Percentiles rank a stretch among this genome's conserved stretches.
These are phyloP conservation scores for Neurospora sp. DNA, from an alignment of 495 filamentous ascomycete genomes.

Conservation along the genomic window DNA sequence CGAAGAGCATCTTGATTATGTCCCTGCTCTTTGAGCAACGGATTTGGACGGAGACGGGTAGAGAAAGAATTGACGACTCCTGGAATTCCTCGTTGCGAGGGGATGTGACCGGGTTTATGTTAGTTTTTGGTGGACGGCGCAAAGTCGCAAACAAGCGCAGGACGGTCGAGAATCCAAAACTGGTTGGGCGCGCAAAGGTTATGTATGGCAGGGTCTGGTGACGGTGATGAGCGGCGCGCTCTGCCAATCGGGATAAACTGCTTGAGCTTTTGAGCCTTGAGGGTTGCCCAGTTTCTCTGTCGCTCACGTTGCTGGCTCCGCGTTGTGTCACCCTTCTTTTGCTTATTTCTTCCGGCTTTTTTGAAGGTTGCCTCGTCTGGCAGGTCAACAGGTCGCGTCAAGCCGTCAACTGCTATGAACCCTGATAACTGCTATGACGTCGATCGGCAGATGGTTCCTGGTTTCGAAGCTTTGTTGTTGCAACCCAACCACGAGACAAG, in stretches of 20 bases:
- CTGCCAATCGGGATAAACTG: not conserved
- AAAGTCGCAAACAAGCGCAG: not conserved
- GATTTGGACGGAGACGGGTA: not conserved
- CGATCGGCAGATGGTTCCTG: not conserved
- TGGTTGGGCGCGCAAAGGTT: not conserved
- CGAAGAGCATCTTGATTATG: slow-evolving; percentile 52
- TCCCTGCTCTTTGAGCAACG: not conserved
- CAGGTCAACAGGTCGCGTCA: not conserved
- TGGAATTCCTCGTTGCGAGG: not conserved
- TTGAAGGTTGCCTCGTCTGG: not conserved
- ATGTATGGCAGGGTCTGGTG: not conserved
- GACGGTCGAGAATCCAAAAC: not conserved
- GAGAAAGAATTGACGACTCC: not conserved
- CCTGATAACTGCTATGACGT: not conserved
- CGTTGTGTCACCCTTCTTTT: not conserved
- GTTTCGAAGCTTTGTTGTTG: not conserved
- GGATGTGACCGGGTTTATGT: not conserved
- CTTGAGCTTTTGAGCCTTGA: not conserved
- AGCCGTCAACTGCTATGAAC: not conserved
- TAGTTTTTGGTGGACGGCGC: not conserved
- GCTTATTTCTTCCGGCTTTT: not conserved
- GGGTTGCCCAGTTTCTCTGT: not conserved
- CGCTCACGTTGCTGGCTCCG: not conserved
- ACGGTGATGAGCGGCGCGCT: not conserved
- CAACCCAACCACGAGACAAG: not conserved